Conservation (phyloP, 306 rosid genomes). For the Quercus parvula region DNA sequence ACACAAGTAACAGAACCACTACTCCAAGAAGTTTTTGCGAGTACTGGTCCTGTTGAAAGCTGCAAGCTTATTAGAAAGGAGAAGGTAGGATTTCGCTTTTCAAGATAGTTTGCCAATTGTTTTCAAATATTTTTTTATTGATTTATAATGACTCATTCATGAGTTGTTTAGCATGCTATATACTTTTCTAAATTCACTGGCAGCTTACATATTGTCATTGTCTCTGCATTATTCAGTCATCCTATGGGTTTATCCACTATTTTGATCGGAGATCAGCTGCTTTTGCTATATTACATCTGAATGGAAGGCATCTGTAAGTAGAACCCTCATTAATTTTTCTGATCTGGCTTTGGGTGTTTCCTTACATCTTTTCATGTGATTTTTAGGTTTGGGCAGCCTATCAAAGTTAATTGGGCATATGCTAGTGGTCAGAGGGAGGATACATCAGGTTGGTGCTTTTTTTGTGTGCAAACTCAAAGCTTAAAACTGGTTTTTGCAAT, state of each 20-base stretch:
- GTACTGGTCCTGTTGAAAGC: constrained; percentile 90
- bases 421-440: constrained; percentile 99
- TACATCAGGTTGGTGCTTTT: constrained; percentile 69
- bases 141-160: neutral
- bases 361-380: constrained; percentile 22
- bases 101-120: neutral
- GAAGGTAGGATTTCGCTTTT: constrained; percentile 47
- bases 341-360: constrained; percentile 11
- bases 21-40: constrained; percentile 94
- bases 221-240: constrained; percentile 65
- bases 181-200: neutral
- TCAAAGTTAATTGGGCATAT: constrained; percentile 98
- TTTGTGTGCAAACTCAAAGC: neutral
- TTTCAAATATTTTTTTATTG: neutral
- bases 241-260: constrained; percentile 94
- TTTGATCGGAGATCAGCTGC: constrained; percentile 97
- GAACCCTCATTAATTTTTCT: neutral
- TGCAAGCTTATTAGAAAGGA: constrained; percentile 95
- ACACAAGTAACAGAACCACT: constrained; percentile 95
- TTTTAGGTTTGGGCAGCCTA: constrained; percentile 96
- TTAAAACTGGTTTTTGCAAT: neutral
- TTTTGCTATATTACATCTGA: constrained; percentile 84
- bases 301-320: constrained; percentile 95
- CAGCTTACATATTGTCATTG: neutral
- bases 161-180: neutral